These are phyloP conservation scores for Schizophyllum commune DNA, from an alignment of 1,284 basidiomycete species.

Conservation along the genomic window DNA sequence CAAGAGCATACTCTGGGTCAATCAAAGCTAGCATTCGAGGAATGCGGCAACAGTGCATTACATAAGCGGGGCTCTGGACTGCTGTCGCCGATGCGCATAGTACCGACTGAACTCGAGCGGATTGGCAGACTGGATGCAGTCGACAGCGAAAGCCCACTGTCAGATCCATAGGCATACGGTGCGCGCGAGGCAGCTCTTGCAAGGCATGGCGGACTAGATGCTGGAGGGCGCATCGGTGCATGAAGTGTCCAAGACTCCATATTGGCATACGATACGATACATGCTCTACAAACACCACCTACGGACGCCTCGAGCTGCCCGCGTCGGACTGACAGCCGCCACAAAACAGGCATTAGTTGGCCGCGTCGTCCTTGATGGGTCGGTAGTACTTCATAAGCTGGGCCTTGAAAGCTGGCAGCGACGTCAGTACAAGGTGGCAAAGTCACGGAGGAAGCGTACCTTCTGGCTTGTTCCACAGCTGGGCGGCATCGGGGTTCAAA, in stretches of 20 bases:
- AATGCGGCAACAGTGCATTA: neutral
- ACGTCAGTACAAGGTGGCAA: neutral
- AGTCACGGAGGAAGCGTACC: constrained; percentile 32
- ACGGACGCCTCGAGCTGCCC: neutral
- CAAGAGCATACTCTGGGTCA: neutral
- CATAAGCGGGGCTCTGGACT: neutral
- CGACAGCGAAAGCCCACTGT: too few species aligned
- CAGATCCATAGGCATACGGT: too few species aligned
- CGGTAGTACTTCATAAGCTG: constrained; percentile 72
- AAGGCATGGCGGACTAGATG: too few species aligned
- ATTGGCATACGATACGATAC: neutral
- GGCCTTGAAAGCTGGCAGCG: constrained; percentile 51
- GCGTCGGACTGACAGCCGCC: neutral
- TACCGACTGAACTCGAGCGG: too few species aligned
- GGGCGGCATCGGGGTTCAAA: constrained; percentile 75
- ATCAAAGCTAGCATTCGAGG: neutral
- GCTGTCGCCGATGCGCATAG: neutral
- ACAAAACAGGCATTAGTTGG: constrained; percentile 19
- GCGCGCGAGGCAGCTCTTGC: too few species aligned
- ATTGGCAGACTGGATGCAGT: too few species aligned
- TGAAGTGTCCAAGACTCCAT: too few species aligned
- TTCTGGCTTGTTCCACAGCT: constrained; percentile 63
- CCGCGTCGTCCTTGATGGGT: constrained; percentile 41
- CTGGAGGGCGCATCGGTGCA: too few species aligned
- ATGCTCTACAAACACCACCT: neutral